Base-by-base conservation (phyloP, 176 grass and related monocot species). In the Saccharum officinarum region DNA sequence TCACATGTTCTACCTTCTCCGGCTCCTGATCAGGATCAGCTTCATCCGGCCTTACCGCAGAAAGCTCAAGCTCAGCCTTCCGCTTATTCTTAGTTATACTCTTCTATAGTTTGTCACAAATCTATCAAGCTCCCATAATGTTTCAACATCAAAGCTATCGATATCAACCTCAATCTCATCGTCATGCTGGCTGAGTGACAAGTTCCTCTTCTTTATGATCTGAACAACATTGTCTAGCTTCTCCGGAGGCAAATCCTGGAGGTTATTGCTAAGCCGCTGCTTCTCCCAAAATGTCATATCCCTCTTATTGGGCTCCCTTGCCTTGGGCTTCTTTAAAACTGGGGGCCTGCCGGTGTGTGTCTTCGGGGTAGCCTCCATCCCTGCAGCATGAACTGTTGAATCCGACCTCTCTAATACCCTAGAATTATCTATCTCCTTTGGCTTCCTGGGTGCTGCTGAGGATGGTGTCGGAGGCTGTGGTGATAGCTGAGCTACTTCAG, bases 111-210 rank as follows among this genome's bases (percentile, higher is more conserved):
- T 95, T 4, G 88, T 95, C 26, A 95, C 90, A 50, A 95, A 95
- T 38, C 93, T 90, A 82, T 92, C 93, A 57, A 95, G 93, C 66
- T 95, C 93, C 93, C 93, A 95, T 40, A 95, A 90, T 34, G 93
- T 95, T 84, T 92, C 93, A 1, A 90, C 93, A 88, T 95, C 93
- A 46, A 95, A 87, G 69, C 93, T 95, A 88, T 95, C 93, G 54
- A 95, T 95, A 86, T 95, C 93, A 71, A 95, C 93, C 84, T 95
- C 93, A 74, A 95, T 95, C 83, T 95, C 93, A 87, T 95, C 93
- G 2, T 95, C 93, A 79, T 95, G 90, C 77, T 95, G 93, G 78
- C 83, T 88, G 31, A 95, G 86, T 70, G 90, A 90, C 3, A 73
- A 61, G 83, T 95, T 95, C 59, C 90, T 90, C 80, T 89, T 95